Base-by-base conservation (phyloP, 2,329 filamentous ascomycete genomes). In the Aspergillus uvarum region DNA sequence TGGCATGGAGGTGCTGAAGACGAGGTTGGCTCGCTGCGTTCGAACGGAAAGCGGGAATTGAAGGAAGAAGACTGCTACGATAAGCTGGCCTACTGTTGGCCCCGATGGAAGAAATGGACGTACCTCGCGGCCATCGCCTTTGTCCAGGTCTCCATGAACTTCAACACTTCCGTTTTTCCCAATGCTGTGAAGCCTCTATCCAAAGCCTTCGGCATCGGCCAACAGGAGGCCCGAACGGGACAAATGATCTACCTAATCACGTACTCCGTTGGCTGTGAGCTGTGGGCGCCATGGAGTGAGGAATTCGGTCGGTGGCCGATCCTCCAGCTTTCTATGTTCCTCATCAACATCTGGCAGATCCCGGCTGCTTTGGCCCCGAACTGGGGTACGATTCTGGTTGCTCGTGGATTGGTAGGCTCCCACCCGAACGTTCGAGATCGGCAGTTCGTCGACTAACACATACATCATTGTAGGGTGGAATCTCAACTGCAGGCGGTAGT, bases 271-370 rank as follows among this genome's bases (percentile, higher is more conserved):
- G 90, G 90, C 11, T 93, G 90, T 70, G 90, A 93, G 74, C 81
- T 92, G 0, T 93, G 90, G 90, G 90, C 90, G 0, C 90, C 90
- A 0, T 93, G 90, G 89, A 89, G 85, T 32, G 90, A 94, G 74
- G 90, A 94, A 69, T 82, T 92, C 51, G 90, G 90, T 16, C 84
- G 90, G 51, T 89, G 86, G 81, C 87, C 87, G 1, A 83, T 92
- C 51, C 81, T 92, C 51, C 89, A 92, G 80, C 77, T 84, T 42
- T 89, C 85, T 14, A 79, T 92, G 62, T 82, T 89, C 63, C 78
- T 93, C 12, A 88, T 92, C 71, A 93, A 92, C 70, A 76, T 92
- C 57, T 93, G 85, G 82, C 87, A 90, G 66, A 73, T 91, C 0
- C 87, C 86, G 5, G 86, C 89, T 24, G 88, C 83, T 0, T 76